A percentile compares a stretch with the other conserved stretches of the same genome.
phyloP scores from a whole-genome alignment of 225 moss, liverwort and hornwort genomes.

The Takakia lepidozioides region DNA sequence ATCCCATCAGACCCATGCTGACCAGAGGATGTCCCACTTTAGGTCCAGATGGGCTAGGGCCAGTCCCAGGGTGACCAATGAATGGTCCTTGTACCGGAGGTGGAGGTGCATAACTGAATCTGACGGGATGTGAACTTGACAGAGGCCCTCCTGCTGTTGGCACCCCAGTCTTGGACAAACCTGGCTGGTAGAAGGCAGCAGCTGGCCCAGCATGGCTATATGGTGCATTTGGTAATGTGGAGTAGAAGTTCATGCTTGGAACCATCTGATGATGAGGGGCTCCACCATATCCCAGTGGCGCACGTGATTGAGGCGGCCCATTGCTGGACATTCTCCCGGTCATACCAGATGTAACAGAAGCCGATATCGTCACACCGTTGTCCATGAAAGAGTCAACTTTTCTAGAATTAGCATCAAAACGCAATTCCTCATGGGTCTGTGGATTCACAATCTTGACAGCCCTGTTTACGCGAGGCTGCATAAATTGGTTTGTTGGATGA shows the following conservation, averaged over 20 bases:
- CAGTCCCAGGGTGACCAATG: conserved; percentile 29
- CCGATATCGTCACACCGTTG: conserved; percentile 28
- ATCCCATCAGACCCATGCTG: conserved; percentile 20
- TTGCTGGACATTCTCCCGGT: conserved; percentile 61
- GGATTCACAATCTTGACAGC: conserved; percentile 89
- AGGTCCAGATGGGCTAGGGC: conserved; percentile 31
- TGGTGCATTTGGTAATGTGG: too few species aligned
- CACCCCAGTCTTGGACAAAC: conserved; percentile 38
- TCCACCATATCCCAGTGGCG: conserved; percentile 42
- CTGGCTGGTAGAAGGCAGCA: conserved; percentile 28
- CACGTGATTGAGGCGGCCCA: conserved; percentile 54
- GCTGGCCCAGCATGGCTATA: too few species aligned
- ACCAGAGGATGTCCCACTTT: conserved; percentile 33
- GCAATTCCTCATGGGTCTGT: conserved; percentile 73
- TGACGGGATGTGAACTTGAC: conserved; percentile 38
- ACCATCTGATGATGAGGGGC: conserved; percentile 38
- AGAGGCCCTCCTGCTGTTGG: conserved; percentile 37
- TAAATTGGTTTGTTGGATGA: conserved; percentile 24
- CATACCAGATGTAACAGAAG: conserved; percentile 35
- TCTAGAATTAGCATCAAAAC: conserved; percentile 61
- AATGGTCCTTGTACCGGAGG: conserved; percentile 32
- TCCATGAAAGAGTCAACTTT: conserved; percentile 62
- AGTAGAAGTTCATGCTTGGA: conserved; percentile 15
- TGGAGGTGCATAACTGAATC: conserved; percentile 24
- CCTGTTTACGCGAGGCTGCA: conserved; percentile 60